Percentiles rank a stretch among this genome's conserved stretches.
Conservation (phyloP, 106 monocot species). For the Narthecium ossifragum region DNA sequence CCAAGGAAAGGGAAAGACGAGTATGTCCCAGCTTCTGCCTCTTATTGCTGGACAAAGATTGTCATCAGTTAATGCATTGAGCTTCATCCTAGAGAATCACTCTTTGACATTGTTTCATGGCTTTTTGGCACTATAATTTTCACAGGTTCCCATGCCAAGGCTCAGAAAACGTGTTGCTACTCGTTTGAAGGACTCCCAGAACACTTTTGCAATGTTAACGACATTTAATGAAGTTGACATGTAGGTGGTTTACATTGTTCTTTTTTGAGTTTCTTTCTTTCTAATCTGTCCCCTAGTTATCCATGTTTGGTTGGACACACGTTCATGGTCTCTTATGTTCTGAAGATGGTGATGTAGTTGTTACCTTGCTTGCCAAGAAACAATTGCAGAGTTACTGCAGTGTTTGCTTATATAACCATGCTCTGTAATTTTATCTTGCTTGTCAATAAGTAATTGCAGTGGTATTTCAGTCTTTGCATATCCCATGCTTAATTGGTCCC, state of each 20-base stretch:
- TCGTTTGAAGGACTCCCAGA: slow-evolving; percentile 97
- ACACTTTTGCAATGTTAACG: slow-evolving; percentile 93
- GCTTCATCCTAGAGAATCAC: background rate
- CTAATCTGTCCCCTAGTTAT: too few relatives aligned
- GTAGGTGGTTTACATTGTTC: slow-evolving; percentile 25
- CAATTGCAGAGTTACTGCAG: too few relatives aligned
- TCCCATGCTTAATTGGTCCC: background rate
- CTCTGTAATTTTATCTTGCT: too few relatives aligned
- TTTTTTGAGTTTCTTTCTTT: background rate
- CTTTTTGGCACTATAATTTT: slow-evolving; percentile 1
- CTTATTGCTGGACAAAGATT: too few relatives aligned
- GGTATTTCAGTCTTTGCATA: too few relatives aligned
- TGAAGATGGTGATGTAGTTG: too few relatives aligned
- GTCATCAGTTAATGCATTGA: too few relatives aligned
- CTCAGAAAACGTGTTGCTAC: slow-evolving; percentile 81
- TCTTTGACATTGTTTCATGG: background rate
- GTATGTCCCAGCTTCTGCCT: slow-evolving; percentile 25
- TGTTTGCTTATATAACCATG: too few relatives aligned
- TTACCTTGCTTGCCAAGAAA: too few relatives aligned
- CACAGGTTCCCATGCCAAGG: slow-evolving; percentile 89
- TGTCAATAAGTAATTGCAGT: too few relatives aligned
- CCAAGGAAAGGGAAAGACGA: slow-evolving; percentile 90
- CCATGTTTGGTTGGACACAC: background rate
- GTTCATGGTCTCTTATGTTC: background rate
- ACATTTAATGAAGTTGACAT: slow-evolving; percentile 99